A percentile compares a stretch with the other conserved stretches of the same genome.
phyloP scores from a whole-genome alignment of 345 rosid genomes.

The Punica granatum region DNA sequence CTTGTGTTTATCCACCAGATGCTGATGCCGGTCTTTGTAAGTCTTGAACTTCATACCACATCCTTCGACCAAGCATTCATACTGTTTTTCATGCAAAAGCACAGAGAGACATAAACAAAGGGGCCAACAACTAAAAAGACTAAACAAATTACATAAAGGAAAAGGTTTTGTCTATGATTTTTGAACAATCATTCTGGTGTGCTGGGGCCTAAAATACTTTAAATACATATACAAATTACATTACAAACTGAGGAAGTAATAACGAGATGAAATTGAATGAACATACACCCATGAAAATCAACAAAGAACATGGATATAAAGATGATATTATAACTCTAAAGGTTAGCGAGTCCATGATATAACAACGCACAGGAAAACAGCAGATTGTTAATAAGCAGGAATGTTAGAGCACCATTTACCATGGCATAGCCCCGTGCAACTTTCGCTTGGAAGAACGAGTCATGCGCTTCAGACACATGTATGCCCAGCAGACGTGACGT shows the following conservation, averaged over 20 bases:
- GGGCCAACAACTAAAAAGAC: neutral
- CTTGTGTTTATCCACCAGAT: conserved; percentile 81
- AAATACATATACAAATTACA: neutral
- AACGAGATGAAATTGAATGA: neutral
- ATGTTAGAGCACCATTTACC: conserved; percentile 30
- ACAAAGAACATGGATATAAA: neutral
- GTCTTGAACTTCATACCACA: conserved; percentile 73
- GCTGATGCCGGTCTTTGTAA: conserved; percentile 73
- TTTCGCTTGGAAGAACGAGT: conserved; percentile 94
- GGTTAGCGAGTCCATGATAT: neutral
- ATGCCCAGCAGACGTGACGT: conserved; percentile 74
- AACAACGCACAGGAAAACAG: neutral
- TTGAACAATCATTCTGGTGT: neutral
- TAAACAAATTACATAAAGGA: neutral
- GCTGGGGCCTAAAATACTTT: neutral
- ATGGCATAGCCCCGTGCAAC: conserved; percentile 77
- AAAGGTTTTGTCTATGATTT: neutral
- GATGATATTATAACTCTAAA: neutral
- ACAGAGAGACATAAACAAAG: neutral
- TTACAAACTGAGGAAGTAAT: neutral
- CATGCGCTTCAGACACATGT: conserved; percentile 87
- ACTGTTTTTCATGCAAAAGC: conserved; percentile 33
- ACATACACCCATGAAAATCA: neutral
- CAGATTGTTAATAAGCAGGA: neutral
- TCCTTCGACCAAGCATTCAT: conserved; percentile 90